These are phyloP conservation scores for Grifola frondosa DNA, from an alignment of 1,284 basidiomycete genomes.

Conservation along the genomic window DNA sequence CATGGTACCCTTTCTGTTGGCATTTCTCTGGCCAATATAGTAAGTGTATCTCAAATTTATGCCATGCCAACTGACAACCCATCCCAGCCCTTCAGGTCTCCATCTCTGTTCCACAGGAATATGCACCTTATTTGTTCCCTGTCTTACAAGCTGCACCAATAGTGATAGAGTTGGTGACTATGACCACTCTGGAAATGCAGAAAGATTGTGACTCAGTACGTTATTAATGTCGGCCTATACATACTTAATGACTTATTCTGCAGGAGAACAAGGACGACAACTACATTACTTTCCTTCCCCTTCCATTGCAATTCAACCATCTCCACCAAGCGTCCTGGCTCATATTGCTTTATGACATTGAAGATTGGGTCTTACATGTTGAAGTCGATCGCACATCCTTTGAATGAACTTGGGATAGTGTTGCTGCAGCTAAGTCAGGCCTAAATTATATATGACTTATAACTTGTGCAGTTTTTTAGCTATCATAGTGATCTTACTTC, in stretches of 20 bases:
- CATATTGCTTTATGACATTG: neutral
- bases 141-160: neutral
- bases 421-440: too few relatives aligned
- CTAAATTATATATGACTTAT: too few relatives aligned
- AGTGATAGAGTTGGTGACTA: neutral
- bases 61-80: neutral
- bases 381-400: neutral
- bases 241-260: too few relatives aligned
- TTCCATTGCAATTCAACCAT: too few relatives aligned
- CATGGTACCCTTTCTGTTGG: neutral
- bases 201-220: neutral
- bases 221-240: too few relatives aligned
- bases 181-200: too few relatives aligned
- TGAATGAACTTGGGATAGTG: too few relatives aligned
- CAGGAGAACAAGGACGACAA: too few relatives aligned
- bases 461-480: too few relatives aligned
- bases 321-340: too few relatives aligned
- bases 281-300: too few relatives aligned
- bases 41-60: neutral
- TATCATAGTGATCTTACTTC: too few relatives aligned
- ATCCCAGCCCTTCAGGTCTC: neutral
- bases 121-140: neutral
- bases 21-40: neutral
- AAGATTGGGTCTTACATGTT: neutral
- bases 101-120: slow-evolving; percentile 1